Percentiles rank a stretch among this genome's conserved stretches.
phyloP scores from a whole-genome alignment of 305 asterid species.

The Fraxinus angustifolia region DNA sequence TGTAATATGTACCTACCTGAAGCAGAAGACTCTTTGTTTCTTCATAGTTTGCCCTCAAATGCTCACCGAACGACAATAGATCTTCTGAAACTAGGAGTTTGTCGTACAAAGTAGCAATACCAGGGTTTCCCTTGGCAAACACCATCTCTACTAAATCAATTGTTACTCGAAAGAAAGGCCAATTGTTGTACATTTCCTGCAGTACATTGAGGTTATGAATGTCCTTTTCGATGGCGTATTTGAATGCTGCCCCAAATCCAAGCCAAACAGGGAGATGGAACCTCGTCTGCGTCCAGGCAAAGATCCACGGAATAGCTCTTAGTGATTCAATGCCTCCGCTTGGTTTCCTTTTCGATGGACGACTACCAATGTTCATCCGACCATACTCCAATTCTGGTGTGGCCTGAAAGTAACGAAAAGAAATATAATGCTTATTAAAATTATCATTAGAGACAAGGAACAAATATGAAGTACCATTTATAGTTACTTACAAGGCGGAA shows the following conservation, averaged over 20 bases:
- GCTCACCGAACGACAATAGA: constrained; percentile 54
- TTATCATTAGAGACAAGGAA: neutral
- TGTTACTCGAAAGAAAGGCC: constrained; percentile 86
- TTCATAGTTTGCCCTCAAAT: constrained; percentile 51
- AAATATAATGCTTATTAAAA: neutral
- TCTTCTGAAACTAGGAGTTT: constrained; percentile 68
- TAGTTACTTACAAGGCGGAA: constrained; percentile 65
- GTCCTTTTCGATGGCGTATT: constrained; percentile 51
- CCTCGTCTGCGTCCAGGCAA: constrained; percentile 85
- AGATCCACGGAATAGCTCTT: constrained; percentile 83
- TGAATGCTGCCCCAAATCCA: constrained; percentile 72
- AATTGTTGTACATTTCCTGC: constrained; percentile 66
- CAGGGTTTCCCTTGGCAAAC: constrained; percentile 79
- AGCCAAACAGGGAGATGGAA: constrained; percentile 89
- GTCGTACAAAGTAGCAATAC: constrained; percentile 65
- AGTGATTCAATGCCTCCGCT: constrained; percentile 81
- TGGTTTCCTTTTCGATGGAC: constrained; percentile 78
- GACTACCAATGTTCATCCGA: constrained; percentile 82
- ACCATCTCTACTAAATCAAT: constrained; percentile 79
- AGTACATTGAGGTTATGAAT: constrained; percentile 51
- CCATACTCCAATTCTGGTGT: constrained; percentile 83
- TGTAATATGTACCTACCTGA: constrained; percentile 36
- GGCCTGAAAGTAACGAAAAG: constrained; percentile 38
- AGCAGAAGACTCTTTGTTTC: constrained; percentile 59
- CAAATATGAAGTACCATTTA: constrained; percentile 3